Base-by-base conservation (phyloP, 495 filamentous ascomycete genomes). In the Pseudoneurospora amorphoporcata region DNA sequence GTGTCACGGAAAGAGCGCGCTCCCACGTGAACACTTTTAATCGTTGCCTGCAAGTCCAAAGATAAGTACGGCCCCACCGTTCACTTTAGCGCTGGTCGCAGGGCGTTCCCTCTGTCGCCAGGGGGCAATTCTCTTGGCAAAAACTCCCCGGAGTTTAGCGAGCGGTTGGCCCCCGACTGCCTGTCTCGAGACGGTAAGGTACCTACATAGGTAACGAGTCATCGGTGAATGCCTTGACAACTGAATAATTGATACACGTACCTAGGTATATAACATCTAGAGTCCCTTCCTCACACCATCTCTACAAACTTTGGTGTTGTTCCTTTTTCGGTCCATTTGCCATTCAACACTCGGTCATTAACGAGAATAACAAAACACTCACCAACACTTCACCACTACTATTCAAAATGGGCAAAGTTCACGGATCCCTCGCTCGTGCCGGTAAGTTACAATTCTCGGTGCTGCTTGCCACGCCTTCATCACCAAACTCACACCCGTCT, bases 351-450 rank as follows among this genome's bases (percentile, higher is more conserved):
- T 45, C 42, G 35, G 6, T 61, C 53, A 61, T 16, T 0, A 61
- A 17, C 53, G 35, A 10, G 23, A 8, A 16, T 14, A 7, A 35
- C 29, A 17, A 35, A 17, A 35, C 53, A 17, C 53, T 35, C 7
- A 17, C 14, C 32, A 80, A 14, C 72, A 23, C 9, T 38, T 42
- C 72, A 69, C 32, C 45, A 58, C 70, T 73, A 72, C 79, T 83
- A 83, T 81, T 85, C 87, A 90, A 83, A 81, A 94, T 95, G 92
- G 92, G 92, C 84, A 95, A 94, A 87, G 92, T 94, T 78, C 92
- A 95, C 88, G 92, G 92, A 76, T 94, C 91, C 47, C 92, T 98
- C 85, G 94, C 94, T 83, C 94, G 94, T 92, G 94, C 95, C 81
- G 95, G 95, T 88, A 83, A 72, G 80, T 61, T 61, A 10, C 29